Evolutionary conservation across 768 basidiomycete genomes (phyloP), one percentile per base, ranked within the genome.

Genomic region (Suillus subluteus): DNA sequence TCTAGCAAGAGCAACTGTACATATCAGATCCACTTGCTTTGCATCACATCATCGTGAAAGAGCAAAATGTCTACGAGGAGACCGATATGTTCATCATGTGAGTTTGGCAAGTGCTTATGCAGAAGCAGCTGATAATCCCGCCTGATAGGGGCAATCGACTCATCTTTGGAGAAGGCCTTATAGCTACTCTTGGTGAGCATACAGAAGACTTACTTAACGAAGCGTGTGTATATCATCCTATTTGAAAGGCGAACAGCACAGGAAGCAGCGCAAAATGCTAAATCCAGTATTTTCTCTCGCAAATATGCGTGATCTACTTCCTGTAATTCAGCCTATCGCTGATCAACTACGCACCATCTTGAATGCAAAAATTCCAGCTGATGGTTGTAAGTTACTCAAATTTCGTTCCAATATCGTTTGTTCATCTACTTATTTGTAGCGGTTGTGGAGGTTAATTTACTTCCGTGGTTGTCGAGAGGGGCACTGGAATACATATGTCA

Each of bases 1-100:
- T 52, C 59, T 56, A 76, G 71, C 35, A 62, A 71, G 73, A 70
- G 15, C 73, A 77, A 13, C 73, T 82, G 40, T 81, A 77, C 65
- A 66, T 82, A 43, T 77, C 75, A 8, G 82, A 82, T 46, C 81
- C 79, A 6, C 74, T 75, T 35, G 79, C 81, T 12, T 64, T 82
- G 6, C 73, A 80, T 66, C 73, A 80, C 62, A 75, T 82, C 37
- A 61, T 79, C 12, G 73, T 82, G 62, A 81, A 80, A 62, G 80
- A 77, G 58, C 74, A 75, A 38, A 68, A 77, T 58, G 63, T 80
- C 38, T 80, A 76, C 54, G 81, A 82, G 61, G 80, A 81, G 63
- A 77, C 77, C 0, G 72, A 75, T 59, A 74, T 74, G 67, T 80
- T 79, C 66, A 73, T 80, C 67, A 69, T 71, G 79, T 78, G 62